These are phyloP conservation scores for Pseudoscleropodium purum DNA, from an alignment of 225 moss, liverwort and hornwort genomes.

Conservation along the genomic window DNA sequence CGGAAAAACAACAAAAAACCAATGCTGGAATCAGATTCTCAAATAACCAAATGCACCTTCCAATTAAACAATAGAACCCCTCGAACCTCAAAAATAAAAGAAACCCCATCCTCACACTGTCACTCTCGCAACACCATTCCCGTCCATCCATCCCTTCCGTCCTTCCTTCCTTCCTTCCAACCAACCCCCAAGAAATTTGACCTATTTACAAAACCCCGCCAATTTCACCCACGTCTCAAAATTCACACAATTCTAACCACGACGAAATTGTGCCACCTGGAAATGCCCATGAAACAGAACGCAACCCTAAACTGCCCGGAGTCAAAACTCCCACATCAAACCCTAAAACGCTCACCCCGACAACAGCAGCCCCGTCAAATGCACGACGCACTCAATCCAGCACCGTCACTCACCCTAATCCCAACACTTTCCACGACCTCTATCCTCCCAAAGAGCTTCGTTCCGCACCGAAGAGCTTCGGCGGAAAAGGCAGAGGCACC, in stretches of 20 bases:
- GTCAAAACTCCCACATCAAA: not conserved
- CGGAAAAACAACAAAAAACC: not conserved
- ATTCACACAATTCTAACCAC: not conserved
- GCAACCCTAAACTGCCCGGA: constrained; percentile 5
- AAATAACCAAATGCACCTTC: constrained; percentile 5
- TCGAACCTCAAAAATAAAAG: not conserved
- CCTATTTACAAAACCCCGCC: constrained; percentile 7
- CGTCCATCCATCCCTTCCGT: not conserved
- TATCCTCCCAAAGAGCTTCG: not conserved
- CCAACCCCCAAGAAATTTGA: not conserved
- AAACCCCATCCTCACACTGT: not conserved
- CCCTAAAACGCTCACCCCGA: constrained; percentile 5
- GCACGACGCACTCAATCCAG: not conserved
- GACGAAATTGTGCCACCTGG: not conserved
- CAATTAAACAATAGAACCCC: not conserved
- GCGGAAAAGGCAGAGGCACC: not conserved
- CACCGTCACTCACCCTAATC: constrained; percentile 10
- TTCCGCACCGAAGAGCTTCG: not conserved
- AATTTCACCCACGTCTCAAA: not conserved
- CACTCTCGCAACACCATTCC: not conserved
- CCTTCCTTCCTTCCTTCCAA: not conserved
- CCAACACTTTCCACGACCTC: not conserved
- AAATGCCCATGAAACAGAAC: not conserved
- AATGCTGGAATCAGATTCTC: constrained; percentile 4
- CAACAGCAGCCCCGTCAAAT: not conserved